Base-by-base conservation (phyloP, 768 basidiomycete genomes). In the Cystofilobasidium bisporidii region DNA sequence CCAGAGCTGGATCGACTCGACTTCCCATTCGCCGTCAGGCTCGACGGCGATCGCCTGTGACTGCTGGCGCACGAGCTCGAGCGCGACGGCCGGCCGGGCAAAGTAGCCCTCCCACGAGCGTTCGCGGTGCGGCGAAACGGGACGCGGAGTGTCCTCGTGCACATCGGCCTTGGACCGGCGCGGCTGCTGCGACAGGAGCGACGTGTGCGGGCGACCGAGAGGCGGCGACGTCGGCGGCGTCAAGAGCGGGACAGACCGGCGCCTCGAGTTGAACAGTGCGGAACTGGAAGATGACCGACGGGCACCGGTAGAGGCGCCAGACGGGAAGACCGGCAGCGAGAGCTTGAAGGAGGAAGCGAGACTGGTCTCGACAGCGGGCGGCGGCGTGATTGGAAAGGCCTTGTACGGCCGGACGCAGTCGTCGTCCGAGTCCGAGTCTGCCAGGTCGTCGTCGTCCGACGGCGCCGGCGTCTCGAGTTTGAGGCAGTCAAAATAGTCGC, bases 1-100 rank as follows among this genome's bases (percentile, higher is more conserved):
- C 48, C 48, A 50, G 48, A 50, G 48, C 26, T 50, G 48, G 14
- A 50, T 24, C 48, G 48, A 50, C 10, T 50, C 48, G n/a, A 50
- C 22, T 3, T n/a, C n/a, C 48, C 48, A 50, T 3, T 24, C 48
- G 48, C 22, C 20, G 22, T 28, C 20, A n/a, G n/a, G 9, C 48
- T 28, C 26, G n/a, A 24, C 22, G 10, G n/a, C 48, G 2, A 17
- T 20, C 2, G 26, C n/a, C 4, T 9, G 2, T 3, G 9, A 24
- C 48, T 15, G 11, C n/a, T 24, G n/a, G 22, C 48, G 22, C 48
- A 20, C n/a, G 8, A 50, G 22, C 2, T 50, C n/a, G 26, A 50
- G 48, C 48, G 24, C 48, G 48, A 50, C 48, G 36, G 5, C 36
- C 48, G 11, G 48, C n/a, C 11, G 22, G n/a, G 48, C 20, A 50